Base-by-base conservation (phyloP, 208 protist species). In the Crithidia thermophila region DNA sequence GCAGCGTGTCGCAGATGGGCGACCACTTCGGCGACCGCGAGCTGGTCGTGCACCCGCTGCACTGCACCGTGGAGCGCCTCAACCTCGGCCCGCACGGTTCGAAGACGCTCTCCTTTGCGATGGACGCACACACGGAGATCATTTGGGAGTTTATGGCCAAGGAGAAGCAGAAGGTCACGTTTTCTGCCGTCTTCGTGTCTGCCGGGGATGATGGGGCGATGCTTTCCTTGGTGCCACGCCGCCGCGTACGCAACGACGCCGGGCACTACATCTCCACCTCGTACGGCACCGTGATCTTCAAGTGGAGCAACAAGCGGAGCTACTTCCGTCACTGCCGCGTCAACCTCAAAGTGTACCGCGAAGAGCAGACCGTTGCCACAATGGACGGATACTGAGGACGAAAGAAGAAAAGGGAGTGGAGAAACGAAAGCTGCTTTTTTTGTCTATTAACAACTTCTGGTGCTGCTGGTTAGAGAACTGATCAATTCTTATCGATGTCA, bases 91-190 rank as follows among this genome's bases (percentile, higher is more conserved):
- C 81, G 30, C 67, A 72, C 23, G 67, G 56, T 11, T 67, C 74
- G 30, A 39, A 60, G 20, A 81, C 55, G 14, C 46, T 86, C 16
- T 65, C 68, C 16, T 77, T 85, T 37, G 57, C 72, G 3, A 68
- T 93, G 52, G 31, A 58, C 13, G 40, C 45, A 2, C 13, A 43
- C 31, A 76, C 83, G 11, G 87, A 90, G 37, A 57, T 90, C 25
- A 72, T 85, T 33, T 93, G 87, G 84, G 84, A 90, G 57, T 93
- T 88, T 52, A 46, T 37, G 13, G 79, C 84, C 27, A 61, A 70
- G 56, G 42, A 73, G 20, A 30, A 78, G 46, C 53, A 53, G n/a
- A 47, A 61, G 28, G 67, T 88, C 20, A 53, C 42, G 13, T 93
- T 90, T 42, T 67, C 74, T 6, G 84, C 75, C 37, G 28, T 82